A percentile compares a stretch with the other conserved stretches of the same genome.
Evolutionary conservation across 2,329 filamentous ascomycete genomes (phyloP).

Genomic region (Monosporascus sp.): DNA sequence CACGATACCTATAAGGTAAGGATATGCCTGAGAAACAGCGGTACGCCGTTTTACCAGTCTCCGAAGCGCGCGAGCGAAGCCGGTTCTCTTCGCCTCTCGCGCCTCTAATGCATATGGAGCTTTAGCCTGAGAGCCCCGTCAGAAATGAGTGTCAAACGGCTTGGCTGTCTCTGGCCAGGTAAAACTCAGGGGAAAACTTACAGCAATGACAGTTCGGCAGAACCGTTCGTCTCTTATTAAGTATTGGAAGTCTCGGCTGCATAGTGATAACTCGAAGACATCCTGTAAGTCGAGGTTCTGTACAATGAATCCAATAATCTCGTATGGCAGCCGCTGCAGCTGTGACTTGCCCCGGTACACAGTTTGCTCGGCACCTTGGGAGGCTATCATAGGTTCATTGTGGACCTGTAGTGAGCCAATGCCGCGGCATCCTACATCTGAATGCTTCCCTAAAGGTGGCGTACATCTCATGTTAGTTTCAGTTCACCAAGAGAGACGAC

Average conservation of each 20-base stretch:
- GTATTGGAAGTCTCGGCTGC: slow-evolving; percentile 45
- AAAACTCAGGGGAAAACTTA: slow-evolving; percentile 27
- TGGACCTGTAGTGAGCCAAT: not conserved
- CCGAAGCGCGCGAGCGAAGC: slow-evolving; percentile 51
- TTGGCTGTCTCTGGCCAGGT: not conserved
- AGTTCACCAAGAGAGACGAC: not conserved
- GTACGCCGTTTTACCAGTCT: slow-evolving; percentile 55
- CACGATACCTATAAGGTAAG: slow-evolving; percentile 56
- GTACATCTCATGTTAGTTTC: not conserved
- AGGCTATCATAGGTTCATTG: not conserved
- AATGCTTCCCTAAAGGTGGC: not conserved
- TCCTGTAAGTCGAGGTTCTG: slow-evolving; percentile 52
- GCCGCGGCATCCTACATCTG: not conserved
- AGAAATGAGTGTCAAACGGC: slow-evolving; percentile 10
- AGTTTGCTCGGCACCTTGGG: not conserved
- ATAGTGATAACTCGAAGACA: slow-evolving; percentile 49
- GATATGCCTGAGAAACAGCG: slow-evolving; percentile 55
- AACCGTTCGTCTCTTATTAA: slow-evolving; percentile 50
- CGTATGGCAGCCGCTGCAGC: slow-evolving; percentile 47
- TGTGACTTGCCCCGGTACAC: slow-evolving; percentile 6
- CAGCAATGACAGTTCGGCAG: slow-evolving; percentile 53
- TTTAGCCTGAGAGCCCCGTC: slow-evolving; percentile 24
- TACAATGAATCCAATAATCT: slow-evolving; percentile 57
- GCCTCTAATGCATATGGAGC: slow-evolving; percentile 28
- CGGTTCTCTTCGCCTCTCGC: slow-evolving; percentile 22